Evolutionary conservation across 495 filamentous ascomycete genomes (phyloP).

Genomic region (Penicillium simplicissimum): DNA sequence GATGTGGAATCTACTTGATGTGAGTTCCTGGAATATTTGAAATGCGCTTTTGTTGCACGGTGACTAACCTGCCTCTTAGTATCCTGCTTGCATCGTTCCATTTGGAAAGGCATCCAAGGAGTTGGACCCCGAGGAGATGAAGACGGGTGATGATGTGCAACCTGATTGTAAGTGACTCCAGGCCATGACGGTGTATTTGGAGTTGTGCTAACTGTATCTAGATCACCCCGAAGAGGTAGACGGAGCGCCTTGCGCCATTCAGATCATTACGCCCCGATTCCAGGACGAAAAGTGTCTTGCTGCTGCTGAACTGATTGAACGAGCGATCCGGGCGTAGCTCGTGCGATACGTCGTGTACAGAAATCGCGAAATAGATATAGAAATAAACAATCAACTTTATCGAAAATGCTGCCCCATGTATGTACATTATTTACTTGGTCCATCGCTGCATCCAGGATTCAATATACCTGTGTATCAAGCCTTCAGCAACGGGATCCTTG

Average conservation of each 20-base stretch:
- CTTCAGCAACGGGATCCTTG: constrained; percentile 22
- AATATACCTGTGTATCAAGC: constrained; percentile 28
- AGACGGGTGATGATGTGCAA: constrained; percentile 26
- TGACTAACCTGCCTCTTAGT: constrained; percentile 20
- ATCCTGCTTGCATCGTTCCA: constrained; percentile 39
- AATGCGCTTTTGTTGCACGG: too few relatives aligned
- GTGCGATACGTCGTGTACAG: neutral
- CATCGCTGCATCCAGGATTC: constrained; percentile 27
- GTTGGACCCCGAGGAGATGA: constrained; percentile 37
- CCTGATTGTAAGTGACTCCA: constrained; percentile 34
- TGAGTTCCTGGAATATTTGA: constrained; percentile 25
- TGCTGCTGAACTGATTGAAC: constrained; percentile 39
- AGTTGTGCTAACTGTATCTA: constrained; percentile 11
- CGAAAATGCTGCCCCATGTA: neutral
- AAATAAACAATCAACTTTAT: neutral
- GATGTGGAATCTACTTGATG: constrained; percentile 54
- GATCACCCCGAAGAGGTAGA: constrained; percentile 38
- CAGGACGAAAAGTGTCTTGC: constrained; percentile 47
- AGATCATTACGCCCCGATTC: constrained; percentile 40
- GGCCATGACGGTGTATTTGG: too few relatives aligned
- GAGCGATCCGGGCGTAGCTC: constrained; percentile 13
- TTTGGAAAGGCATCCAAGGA: constrained; percentile 34
- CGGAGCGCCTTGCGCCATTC: constrained; percentile 41
- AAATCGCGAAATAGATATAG: neutral
- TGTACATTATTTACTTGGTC: constrained; percentile 13